Evolutionary conservation across 208 protist genomes (phyloP).

Genomic region (Leptomonas seymouri): DNA sequence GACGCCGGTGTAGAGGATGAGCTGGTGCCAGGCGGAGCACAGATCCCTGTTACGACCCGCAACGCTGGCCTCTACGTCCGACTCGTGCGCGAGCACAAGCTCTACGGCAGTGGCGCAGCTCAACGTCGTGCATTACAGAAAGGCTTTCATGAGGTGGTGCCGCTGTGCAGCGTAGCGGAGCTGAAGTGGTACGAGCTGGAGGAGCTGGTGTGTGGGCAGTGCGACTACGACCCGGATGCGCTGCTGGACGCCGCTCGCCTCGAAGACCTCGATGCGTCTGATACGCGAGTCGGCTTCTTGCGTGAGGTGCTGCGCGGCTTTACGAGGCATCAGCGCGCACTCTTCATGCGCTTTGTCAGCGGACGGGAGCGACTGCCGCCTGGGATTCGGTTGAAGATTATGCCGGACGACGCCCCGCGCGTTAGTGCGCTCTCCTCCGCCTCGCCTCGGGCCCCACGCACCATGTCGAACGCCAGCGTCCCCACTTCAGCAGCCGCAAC

Average conservation of each 20-base stretch:
- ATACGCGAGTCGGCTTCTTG: conserved; percentile 75
- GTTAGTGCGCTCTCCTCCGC: conserved; percentile 7
- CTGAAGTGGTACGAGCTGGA: conserved; percentile 94
- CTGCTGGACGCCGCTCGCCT: conserved; percentile 85
- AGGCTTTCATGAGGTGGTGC: conserved; percentile 91
- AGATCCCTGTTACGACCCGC: conserved; percentile 46
- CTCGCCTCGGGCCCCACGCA: conserved; percentile 1
- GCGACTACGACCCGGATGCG: conserved; percentile 89
- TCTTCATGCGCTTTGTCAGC: conserved; percentile 94
- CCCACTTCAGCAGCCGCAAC: too few species aligned
- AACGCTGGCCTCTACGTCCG: conserved; percentile 74
- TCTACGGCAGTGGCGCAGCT: conserved; percentile 41
- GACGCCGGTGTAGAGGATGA: conserved; percentile 50
- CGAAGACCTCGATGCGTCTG: conserved; percentile 60
- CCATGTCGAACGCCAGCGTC: not conserved
- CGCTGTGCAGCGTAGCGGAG: conserved; percentile 53
- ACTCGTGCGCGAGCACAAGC: conserved; percentile 60
- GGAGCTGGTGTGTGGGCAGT: conserved; percentile 87
- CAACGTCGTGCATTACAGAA: conserved; percentile 75
- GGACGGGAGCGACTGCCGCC: conserved; percentile 86
- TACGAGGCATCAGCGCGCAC: conserved; percentile 71
- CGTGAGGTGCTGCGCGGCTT: conserved; percentile 82
- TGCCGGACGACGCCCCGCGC: conserved; percentile 53
- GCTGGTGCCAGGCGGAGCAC: conserved; percentile 63
- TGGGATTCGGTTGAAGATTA: conserved; percentile 78